Conservation (phyloP, 2,329 filamentous ascomycete genomes). For the Aspergillus ustus region DNA sequence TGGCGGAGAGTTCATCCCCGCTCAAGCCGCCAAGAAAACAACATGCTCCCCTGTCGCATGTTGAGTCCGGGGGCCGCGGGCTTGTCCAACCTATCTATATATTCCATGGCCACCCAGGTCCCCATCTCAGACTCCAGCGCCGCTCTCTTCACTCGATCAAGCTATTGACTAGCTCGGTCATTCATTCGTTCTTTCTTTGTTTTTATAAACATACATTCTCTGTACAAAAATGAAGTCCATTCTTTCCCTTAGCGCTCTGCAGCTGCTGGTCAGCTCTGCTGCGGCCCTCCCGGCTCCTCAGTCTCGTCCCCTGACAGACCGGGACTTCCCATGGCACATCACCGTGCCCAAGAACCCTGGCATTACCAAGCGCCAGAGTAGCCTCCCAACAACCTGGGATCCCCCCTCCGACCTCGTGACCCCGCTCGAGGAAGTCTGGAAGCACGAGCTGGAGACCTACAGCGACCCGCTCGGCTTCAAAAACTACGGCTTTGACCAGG, state of each 20-base stretch:
- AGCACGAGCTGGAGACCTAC: conserved; percentile 22
- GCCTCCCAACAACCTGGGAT: conserved; percentile 15
- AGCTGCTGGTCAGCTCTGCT: conserved; percentile 25
- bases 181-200: not conserved
- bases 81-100: not conserved
- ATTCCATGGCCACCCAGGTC: not conserved
- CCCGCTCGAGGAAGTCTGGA: conserved; percentile 24
- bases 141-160: conserved; percentile 2
- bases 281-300: conserved; percentile 11
- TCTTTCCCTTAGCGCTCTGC: conserved; percentile 21
- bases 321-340: conserved; percentile 7
- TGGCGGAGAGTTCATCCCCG: not conserved
- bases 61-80: not conserved
- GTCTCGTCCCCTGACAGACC: conserved; percentile 2
- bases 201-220: not conserved
- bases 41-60: not conserved
- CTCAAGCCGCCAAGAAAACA: not conserved
- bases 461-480: conserved; percentile 20
- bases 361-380: conserved; percentile 11
- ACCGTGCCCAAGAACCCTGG: not conserved
- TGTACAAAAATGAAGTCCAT: conserved; percentile 16
- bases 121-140: not conserved
- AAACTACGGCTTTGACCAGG: conserved; percentile 25
- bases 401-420: conserved; percentile 21
- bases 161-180: conserved; percentile 15